Evolutionary conservation across 352 stramenopile species (phyloP).

Genomic region (Phytopythium oedochilum): DNA sequence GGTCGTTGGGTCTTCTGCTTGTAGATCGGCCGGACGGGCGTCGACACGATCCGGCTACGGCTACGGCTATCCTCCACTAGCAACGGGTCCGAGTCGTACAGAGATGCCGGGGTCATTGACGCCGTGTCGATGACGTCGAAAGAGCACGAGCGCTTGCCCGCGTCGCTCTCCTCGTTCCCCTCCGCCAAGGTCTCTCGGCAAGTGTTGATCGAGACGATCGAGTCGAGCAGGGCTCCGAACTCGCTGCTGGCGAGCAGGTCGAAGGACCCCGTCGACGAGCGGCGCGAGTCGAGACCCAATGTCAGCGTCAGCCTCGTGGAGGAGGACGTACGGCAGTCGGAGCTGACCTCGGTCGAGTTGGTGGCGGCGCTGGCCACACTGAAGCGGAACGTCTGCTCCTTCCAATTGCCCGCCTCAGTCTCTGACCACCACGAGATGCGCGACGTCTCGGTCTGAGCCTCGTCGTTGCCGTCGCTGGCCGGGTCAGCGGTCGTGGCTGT

Average conservation of each 20-base stretch:
- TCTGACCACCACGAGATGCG: constrained; percentile 39
- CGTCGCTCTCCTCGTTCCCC: constrained; percentile 10
- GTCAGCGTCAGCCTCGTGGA: neutral
- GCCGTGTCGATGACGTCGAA: constrained; percentile 38
- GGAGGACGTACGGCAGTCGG: neutral
- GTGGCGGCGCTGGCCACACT: constrained; percentile 26
- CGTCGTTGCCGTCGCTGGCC: neutral
- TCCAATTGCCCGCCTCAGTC: constrained; percentile 32
- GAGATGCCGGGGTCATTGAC: constrained; percentile 26
- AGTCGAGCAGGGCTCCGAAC: constrained; percentile 22
- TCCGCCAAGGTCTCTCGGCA: constrained; percentile 11
- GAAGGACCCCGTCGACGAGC: constrained; percentile 23
- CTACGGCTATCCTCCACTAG: constrained; percentile 7
- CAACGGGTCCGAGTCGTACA: constrained; percentile 14
- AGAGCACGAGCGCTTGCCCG: constrained; percentile 28
- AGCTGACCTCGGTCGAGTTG: constrained; percentile 12
- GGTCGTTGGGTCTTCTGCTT: constrained; percentile 6
- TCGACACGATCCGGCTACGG: constrained; percentile 25
- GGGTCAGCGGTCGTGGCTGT: neutral
- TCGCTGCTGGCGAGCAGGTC: constrained; percentile 11
- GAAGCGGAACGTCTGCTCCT: constrained; percentile 28
- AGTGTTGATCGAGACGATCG: constrained; percentile 16
- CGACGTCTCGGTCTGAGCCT: constrained; percentile 10
- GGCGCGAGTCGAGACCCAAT: neutral
- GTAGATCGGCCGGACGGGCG: constrained; percentile 12